Evolutionary conservation across 2,329 filamentous ascomycete genomes (phyloP), one percentile per base, ranked within the genome.

Genomic region (Fusarium palustre): DNA sequence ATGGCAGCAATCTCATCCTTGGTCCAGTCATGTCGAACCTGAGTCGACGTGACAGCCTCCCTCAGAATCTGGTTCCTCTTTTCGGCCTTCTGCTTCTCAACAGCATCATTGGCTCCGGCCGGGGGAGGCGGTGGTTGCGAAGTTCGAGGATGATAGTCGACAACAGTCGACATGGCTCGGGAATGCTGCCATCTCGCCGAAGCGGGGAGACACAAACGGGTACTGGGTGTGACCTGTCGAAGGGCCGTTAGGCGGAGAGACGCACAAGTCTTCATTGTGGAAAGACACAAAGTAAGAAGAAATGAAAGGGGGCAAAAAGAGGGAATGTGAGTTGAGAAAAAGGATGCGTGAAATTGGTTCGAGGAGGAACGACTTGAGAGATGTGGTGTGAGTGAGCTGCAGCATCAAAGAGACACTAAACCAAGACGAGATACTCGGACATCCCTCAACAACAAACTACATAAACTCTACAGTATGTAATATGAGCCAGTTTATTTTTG

Each of bases 1-100:
- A 97, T 91, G 68, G 91, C 88, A 12, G 90, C 83, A 66, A 97
- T 93, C 81, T 97, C 91, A 68, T 94, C 89, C 69, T 87, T 88
- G 8, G 92, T 92, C 94, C 93, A 97, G 78, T 90, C 87, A 74
- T 90, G 90, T 50, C 92, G 85, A 15, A 92, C 87, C 8, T 77
- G 81, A 2, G 81, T 85, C 24, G 90, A 89, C 45, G 85, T 82
- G 24, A 91, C 83, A 11, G 92, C 91, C 70, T 81, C 78, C 9
- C 74, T 79, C 36, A 86, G 69, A 24, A 84, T 79, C 53, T 76
- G 69, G 50, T 69, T 74, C 28, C 71, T 76, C 62, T 72, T 68
- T 49, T 76, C 73, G 12, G 53, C 43, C 39, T 71, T 62, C 66
- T 74, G 67, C 53, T 71, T 64, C 52, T 74, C 74, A 34, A 66